Base-by-base conservation (phyloP, 208 protist species). In the Kentomonas sorsogonicus region DNA sequence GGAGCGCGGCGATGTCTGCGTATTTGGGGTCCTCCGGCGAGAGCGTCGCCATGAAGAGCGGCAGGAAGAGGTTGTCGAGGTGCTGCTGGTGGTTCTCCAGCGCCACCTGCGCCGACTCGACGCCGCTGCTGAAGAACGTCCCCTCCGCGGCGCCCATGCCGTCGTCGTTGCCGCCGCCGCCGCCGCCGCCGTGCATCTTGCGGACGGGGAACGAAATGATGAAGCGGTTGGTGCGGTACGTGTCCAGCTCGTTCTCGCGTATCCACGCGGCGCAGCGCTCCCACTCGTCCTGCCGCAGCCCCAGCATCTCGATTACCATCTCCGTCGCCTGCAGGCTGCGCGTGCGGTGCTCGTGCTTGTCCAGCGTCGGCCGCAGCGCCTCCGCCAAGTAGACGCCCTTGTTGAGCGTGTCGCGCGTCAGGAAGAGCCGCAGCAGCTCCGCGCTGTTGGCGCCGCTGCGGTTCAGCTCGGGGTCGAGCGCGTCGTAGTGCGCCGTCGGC, bases 31-130 rank as follows among this genome's bases (percentile, higher is more conserved):
- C 88, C 25, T 79, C 70, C 1, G 98, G 98, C 25, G 98, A 77
- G 18, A 93, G 53, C 16, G 97, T 98, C 0, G 95, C 98, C 57
- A 98, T 87, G 53, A 99, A 99, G 6, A 99, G 86, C 0, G 98
- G 98, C 6, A 88, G 63, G 66, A 99, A 99, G 18, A 99, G 56
- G 70, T 95, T 96, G 40, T 97, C 79, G 1, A 99, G 59, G 45
- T 99, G 79, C 59, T 99, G 83, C 58, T 97, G 73, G 47, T 99
- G 98, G 54, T 72, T 93, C 30, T 90, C 86, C 38, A 97, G 83
- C 23, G 53, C 53, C 33, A 56, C 74, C 76, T 18, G 81, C 84
- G 94, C n/a, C 89, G 60, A 25, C 88, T 39, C 30, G 11, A 39
- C n/a, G 5, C 26, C 29, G n/a, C 47, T 27, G 23, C n/a, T 25